Evolutionary conservation across 108 stramenopile genomes (phyloP).

Genomic region (Fistulifera pelliculosa): DNA sequence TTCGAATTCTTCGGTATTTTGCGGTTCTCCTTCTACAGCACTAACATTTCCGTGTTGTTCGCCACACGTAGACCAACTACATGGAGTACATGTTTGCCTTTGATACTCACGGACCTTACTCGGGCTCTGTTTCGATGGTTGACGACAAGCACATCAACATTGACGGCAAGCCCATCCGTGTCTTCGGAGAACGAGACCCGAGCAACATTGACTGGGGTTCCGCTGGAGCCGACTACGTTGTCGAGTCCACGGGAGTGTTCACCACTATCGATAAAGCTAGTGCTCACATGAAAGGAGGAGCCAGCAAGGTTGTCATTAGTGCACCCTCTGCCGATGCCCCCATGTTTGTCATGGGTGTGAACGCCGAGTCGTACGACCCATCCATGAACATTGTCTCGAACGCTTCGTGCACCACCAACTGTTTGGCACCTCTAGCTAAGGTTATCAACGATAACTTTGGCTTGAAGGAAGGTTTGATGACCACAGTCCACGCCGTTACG

Average conservation of each 20-base stretch:
- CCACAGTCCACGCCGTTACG: slow-evolving; percentile 98
- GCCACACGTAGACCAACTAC: slow-evolving; percentile 47
- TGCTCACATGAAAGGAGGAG: slow-evolving; percentile 85
- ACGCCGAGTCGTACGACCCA: slow-evolving; percentile 78
- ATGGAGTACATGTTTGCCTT: slow-evolving; percentile 93
- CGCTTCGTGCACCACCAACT: slow-evolving; percentile 99
- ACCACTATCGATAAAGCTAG: slow-evolving; percentile 75
- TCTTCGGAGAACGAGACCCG: slow-evolving; percentile 92
- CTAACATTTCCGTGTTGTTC: slow-evolving; percentile 5
- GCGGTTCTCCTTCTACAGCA: neutral
- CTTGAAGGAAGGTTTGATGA: slow-evolving; percentile 96
- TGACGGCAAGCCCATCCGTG: slow-evolving; percentile 73
- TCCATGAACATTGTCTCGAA: slow-evolving; percentile 97
- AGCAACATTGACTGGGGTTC: slow-evolving; percentile 88
- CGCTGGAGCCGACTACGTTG: slow-evolving; percentile 91
- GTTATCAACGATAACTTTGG: slow-evolving; percentile 97
- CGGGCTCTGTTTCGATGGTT: slow-evolving; percentile 51
- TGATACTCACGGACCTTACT: slow-evolving; percentile 90
- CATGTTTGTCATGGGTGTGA: slow-evolving; percentile 99
- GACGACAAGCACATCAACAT: slow-evolving; percentile 53
- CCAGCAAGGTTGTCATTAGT: slow-evolving; percentile 97
- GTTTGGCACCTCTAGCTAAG: slow-evolving; percentile 97
- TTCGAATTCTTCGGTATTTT: neutral
- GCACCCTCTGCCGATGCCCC: slow-evolving; percentile 95
- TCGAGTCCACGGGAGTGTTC: slow-evolving; percentile 97